A percentile compares a stretch with the other conserved stretches of the same genome.
Conservation (phyloP, 75 land plant genomes). For the Chamaecyparis obtusa region DNA sequence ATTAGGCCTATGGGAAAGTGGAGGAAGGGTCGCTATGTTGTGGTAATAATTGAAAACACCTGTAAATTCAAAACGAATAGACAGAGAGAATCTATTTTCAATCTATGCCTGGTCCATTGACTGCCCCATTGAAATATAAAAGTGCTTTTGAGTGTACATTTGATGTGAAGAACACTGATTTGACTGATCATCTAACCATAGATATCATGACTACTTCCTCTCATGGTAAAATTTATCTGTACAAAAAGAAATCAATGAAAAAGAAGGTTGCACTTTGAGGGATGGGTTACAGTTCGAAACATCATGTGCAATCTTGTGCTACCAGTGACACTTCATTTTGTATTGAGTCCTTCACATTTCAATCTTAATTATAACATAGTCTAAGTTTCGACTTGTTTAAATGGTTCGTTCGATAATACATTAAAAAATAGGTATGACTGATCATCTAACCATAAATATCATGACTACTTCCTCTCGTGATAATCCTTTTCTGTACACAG, state of each 20-base stretch:
- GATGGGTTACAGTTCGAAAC: no score
- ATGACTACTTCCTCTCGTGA: not conserved
- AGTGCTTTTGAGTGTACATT: not conserved
- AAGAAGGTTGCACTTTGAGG: not conserved
- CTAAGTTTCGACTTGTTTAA: no score
- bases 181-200: not conserved
- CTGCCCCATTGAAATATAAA: not conserved
- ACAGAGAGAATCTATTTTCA: not conserved
- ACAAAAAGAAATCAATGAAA: not conserved
- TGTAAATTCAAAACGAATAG: not conserved
- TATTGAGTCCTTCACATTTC: no score
- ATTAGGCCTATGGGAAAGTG: not conserved
- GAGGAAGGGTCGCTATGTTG: not conserved
- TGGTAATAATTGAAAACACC: not conserved
- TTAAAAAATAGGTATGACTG: not conserved
- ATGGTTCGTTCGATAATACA: no score
- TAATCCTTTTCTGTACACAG: not conserved
- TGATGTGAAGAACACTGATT: not conserved
- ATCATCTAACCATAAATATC: not conserved
- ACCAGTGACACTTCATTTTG: not conserved
- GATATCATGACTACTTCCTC: not conserved
- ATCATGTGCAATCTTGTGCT: not conserved
- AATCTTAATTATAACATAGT: no score
- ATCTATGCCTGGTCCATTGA: not conserved
- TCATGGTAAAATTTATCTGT: not conserved